These are phyloP conservation scores for Chalciporus piperatus DNA, from an alignment of 768 basidiomycete genomes.

Conservation along the genomic window DNA sequence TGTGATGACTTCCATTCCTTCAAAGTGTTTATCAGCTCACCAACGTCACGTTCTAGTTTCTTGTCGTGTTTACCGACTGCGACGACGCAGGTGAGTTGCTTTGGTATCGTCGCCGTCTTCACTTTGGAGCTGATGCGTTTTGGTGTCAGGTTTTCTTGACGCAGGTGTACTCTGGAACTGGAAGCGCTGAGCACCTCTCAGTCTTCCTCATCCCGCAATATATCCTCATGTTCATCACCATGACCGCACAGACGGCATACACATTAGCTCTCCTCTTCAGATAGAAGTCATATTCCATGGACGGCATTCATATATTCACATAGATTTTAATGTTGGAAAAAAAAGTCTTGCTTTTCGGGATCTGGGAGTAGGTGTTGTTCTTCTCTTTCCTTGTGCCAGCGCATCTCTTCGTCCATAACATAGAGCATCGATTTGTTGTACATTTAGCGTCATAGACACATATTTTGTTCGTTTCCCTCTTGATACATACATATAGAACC, in stretches of 20 bases:
- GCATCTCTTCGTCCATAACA: too few species aligned
- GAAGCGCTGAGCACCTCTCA: slow-evolving; percentile 58
- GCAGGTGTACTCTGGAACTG: slow-evolving; percentile 65
- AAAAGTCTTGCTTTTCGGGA: neutral
- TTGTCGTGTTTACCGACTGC: slow-evolving; percentile 60
- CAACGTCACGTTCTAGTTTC: slow-evolving; percentile 37
- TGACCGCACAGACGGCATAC: slow-evolving; percentile 37
- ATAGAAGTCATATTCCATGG: neutral
- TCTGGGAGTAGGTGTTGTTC: too few species aligned
- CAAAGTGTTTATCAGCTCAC: neutral
- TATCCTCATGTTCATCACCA: slow-evolving; percentile 37
- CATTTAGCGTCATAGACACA: too few species aligned
- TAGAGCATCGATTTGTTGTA: too few species aligned
- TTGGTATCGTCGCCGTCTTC: neutral
- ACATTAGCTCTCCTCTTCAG: slow-evolving; percentile 36
- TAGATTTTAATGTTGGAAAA: neutral
- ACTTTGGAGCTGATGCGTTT: neutral
- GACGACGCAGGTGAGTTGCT: slow-evolving; percentile 48
- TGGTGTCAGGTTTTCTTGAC: slow-evolving; percentile 53
- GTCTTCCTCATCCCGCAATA: slow-evolving; percentile 63
- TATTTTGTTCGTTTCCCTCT: too few species aligned
- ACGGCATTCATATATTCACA: neutral
- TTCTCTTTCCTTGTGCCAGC: too few species aligned
- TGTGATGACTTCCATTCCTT: slow-evolving; percentile 25
- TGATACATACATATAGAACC: too few species aligned